Percentiles rank a stretch among this genome's conserved stretches.
phyloP scores from a whole-genome alignment of 192 early-diverging fungal genomes.

The Backusella luteola region DNA sequence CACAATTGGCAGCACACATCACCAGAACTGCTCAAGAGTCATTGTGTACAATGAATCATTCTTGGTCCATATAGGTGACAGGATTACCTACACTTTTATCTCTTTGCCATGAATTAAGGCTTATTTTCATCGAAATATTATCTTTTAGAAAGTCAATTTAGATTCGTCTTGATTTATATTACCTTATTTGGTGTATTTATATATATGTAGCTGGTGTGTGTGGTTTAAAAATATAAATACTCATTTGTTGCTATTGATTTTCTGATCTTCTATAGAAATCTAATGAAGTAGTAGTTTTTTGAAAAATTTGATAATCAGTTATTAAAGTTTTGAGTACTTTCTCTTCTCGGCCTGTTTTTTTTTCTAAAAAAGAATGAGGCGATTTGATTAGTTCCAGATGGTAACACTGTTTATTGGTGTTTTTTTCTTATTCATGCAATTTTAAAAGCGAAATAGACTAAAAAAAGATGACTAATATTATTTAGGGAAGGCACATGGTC shows the following conservation, averaged over 20 bases:
- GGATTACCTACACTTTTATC: background rate
- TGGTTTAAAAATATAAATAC: too few species aligned
- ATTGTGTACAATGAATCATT: background rate
- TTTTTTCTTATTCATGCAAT: background rate
- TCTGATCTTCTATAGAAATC: too few species aligned
- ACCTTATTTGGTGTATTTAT: background rate
- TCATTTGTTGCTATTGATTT: too few species aligned
- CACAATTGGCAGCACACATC: too few species aligned
- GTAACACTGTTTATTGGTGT: background rate
- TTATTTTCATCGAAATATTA: background rate
- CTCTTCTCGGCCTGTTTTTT: background rate
- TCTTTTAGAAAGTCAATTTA: background rate
- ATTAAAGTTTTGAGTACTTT: background rate
- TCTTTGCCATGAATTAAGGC: background rate
- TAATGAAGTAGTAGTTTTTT: too few species aligned
- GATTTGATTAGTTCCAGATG: background rate
- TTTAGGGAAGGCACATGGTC: background rate
- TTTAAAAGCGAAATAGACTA: background rate
- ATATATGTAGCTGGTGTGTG: background rate
- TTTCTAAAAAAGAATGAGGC: background rate
- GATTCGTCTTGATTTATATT: background rate
- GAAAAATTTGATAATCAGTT: too few species aligned
- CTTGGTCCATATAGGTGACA: background rate
- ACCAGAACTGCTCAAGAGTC: too few species aligned
- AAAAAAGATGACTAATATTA: constrained; percentile 4